Evolutionary conservation across 805 yeast genomes (phyloP).

Genomic region (Yarrowia deformans): DNA sequence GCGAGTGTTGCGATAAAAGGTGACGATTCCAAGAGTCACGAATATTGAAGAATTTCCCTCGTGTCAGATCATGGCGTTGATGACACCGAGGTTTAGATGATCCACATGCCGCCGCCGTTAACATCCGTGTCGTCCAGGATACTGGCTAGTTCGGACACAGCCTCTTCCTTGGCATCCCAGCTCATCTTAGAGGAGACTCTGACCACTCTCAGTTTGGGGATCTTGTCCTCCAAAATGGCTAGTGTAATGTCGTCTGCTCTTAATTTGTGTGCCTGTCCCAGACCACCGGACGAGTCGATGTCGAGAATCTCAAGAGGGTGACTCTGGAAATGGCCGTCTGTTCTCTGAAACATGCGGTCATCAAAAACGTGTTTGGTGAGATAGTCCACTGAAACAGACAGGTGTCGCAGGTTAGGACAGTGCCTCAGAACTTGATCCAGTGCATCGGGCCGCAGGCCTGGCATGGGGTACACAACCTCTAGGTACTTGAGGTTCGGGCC

Average conservation of each 20-base stretch:
- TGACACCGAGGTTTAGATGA: conserved; percentile 33
- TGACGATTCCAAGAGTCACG: not conserved
- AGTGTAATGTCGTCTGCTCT: conserved; percentile 89
- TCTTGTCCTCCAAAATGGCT: conserved; percentile 78
- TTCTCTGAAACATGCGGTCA: conserved; percentile 47
- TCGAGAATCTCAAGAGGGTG: conserved; percentile 67
- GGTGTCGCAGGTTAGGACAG: conserved; percentile 73
- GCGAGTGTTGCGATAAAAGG: not conserved
- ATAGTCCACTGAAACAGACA: conserved; percentile 84
- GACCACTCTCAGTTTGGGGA: conserved; percentile 70
- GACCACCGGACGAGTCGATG: conserved; percentile 83
- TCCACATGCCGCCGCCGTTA: conserved; percentile 63
- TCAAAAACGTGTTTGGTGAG: conserved; percentile 55
- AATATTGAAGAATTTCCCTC: not conserved
- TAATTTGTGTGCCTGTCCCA: conserved; percentile 79
- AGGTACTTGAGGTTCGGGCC: conserved; percentile 72
- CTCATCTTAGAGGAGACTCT: conserved; percentile 79
- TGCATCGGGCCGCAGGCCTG: conserved; percentile 70
- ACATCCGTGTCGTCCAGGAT: conserved; percentile 66
- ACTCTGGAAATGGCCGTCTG: conserved; percentile 43
- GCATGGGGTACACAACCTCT: conserved; percentile 87
- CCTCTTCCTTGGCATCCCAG: conserved; percentile 69
- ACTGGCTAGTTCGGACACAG: conserved; percentile 68
- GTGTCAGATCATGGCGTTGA: not conserved
- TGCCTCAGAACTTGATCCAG: conserved; percentile 74